Conservation (phyloP, 768 basidiomycete species). For the Mycena olivaceomarginata region DNA sequence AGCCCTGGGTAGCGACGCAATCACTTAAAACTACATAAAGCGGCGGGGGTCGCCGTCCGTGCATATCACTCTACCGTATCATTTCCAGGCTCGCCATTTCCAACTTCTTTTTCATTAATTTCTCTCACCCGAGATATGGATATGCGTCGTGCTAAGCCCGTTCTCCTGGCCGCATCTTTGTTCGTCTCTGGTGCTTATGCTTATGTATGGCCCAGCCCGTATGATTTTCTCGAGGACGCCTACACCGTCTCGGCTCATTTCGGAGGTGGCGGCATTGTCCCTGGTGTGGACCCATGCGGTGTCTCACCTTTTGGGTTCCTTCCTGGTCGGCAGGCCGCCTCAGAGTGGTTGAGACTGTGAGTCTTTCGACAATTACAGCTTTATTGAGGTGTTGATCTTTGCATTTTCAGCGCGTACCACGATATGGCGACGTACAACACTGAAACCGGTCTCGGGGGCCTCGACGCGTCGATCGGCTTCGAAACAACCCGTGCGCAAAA, state of each 20-base stretch:
- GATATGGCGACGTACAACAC: slow-evolving; percentile 49
- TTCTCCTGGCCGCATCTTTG: neutral
- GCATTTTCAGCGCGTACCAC: slow-evolving; percentile 46
- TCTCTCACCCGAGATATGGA: too few relatives aligned
- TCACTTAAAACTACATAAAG: too few relatives aligned
- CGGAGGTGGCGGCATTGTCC: slow-evolving; percentile 18
- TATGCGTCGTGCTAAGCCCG: neutral
- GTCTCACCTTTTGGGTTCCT: neutral
- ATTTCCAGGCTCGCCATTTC: too few relatives aligned
- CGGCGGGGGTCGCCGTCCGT: too few relatives aligned
- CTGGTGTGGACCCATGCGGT: slow-evolving; percentile 4
- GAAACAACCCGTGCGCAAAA: slow-evolving; percentile 42
- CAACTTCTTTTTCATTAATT: too few relatives aligned
- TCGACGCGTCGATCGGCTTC: slow-evolving; percentile 48
- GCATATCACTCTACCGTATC: too few relatives aligned
- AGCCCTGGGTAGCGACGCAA: too few relatives aligned
- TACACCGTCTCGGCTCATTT: slow-evolving; percentile 22
- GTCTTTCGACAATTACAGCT: neutral
- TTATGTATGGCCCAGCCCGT: slow-evolving; percentile 29
- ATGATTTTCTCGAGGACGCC: slow-evolving; percentile 30
- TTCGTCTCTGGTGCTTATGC: neutral
- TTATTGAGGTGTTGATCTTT: neutral
- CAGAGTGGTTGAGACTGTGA: slow-evolving; percentile 30
- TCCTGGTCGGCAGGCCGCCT: slow-evolving; percentile 23
- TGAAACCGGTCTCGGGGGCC: slow-evolving; percentile 44